Base-by-base conservation (phyloP, 2,329 filamentous ascomycete genomes). In the Ceratocystis diversiconidia region DNA sequence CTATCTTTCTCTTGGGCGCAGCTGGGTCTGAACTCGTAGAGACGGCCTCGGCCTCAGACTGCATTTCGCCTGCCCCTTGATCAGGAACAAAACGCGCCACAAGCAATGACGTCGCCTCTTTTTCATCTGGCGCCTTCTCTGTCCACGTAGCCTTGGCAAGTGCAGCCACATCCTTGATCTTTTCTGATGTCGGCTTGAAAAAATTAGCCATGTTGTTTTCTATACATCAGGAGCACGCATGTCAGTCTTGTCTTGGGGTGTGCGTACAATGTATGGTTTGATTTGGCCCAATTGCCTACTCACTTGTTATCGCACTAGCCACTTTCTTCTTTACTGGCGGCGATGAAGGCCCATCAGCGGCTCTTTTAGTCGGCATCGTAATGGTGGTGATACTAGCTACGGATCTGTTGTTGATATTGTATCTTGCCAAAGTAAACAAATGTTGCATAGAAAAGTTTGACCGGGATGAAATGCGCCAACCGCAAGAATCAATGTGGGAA, bases 121-220 rank as follows among this genome's bases (percentile, higher is more conserved):
- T 76, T 6, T 80, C 76, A 61, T 77, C 71, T 0, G 78, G 76
- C 1, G 87, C 73, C 78, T 86, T 73, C 82, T 87, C 75, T 79
- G 79, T 74, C 90, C 94, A 97, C 28, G 32, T 8, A 15, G 44
- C 43, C 41, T 64, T 62, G 41, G 32, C 25, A 19, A 43, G 8
- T 75, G 78, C 62, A 89, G 84, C 66, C 82, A 83, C 52, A 62
- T 92, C 86, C 15, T 89, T 89, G 41, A 87, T 85, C 73, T 95
- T 96, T 73, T 96, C 84, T 0, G 91, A 96, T 0, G 82, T 73
- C 0, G 92, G 92, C 0, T 86, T 95, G 75, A 97, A 97, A 78
- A 97, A 97, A 64, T 82, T 90, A 22, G 88, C 82, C 1, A 95
- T 84, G 1, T 87, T 84, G 67, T 76, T 84, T 73, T 85, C 87